Percentiles rank a stretch among this genome's conserved stretches.
Evolutionary conservation across 2,329 filamentous ascomycete species (phyloP).

Genomic region (Trichophyton benhamiae): DNA sequence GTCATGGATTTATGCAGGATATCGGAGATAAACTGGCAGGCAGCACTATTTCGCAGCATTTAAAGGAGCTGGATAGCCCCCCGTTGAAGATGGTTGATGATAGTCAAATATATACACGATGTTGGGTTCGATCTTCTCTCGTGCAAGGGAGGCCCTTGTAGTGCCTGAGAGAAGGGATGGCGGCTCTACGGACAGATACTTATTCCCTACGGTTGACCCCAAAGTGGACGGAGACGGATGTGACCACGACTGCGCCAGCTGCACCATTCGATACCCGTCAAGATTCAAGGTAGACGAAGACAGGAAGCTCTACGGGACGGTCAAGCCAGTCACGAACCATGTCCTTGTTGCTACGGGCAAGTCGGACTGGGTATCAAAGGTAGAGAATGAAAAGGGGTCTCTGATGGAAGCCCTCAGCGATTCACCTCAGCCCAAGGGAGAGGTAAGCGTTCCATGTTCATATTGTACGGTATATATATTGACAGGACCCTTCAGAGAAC

Average conservation of each 20-base stretch:
- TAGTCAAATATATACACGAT: neutral
- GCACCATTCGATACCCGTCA: slow-evolving; percentile 65
- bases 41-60: neutral
- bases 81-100: too few species aligned
- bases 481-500: slow-evolving; percentile 45
- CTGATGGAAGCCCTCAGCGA: slow-evolving; percentile 62
- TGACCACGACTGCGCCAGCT: slow-evolving; percentile 70
- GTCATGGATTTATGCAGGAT: neutral
- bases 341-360: slow-evolving; percentile 86
- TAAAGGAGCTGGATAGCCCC: too few species aligned
- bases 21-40: neutral
- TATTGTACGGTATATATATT: neutral
- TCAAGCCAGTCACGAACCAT: slow-evolving; percentile 81
- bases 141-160: neutral
- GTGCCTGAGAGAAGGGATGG: neutral
- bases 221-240: slow-evolving; percentile 77
- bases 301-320: slow-evolving; percentile 68
- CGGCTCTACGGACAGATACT: slow-evolving; percentile 19
- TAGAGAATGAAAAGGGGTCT: slow-evolving; percentile 73
- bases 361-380: slow-evolving; percentile 82
- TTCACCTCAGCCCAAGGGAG: slow-evolving; percentile 16
- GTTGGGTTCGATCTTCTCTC: slow-evolving; percentile 3
- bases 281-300: slow-evolving; percentile 58
- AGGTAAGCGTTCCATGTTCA: neutral
- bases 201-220: slow-evolving; percentile 66